Conservation (phyloP, 208 protist species). For the Borovskyia barvae region DNA sequence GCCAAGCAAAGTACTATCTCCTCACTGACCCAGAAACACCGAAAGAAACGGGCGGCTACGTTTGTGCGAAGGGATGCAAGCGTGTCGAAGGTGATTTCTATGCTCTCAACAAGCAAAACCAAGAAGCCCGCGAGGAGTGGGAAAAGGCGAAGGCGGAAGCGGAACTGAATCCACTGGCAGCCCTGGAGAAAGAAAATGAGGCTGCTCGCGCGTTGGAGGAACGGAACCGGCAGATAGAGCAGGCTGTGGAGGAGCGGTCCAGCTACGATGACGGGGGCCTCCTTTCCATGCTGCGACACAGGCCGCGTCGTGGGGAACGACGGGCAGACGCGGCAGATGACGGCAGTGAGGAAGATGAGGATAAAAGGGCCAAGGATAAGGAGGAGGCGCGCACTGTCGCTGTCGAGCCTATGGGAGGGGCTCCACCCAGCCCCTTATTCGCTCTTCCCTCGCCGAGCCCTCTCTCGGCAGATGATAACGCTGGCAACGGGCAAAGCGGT, state of each 20-base stretch:
- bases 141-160: constrained; percentile 46
- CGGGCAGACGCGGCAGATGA: neutral
- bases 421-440: too few species aligned
- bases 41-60: constrained; percentile 81
- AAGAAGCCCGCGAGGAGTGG: constrained; percentile 43
- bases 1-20: constrained; percentile 62
- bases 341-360: constrained; percentile 3
- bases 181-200: constrained; percentile 80
- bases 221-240: constrained; percentile 61
- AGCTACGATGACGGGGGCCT: constrained; percentile 30
- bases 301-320: constrained; percentile 1
- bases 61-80: constrained; percentile 60
- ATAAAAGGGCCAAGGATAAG: neutral
- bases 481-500: neutral
- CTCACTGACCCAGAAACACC: constrained; percentile 74
- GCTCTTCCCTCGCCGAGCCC: neutral
- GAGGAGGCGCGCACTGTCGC: too few species aligned
- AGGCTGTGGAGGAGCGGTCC: constrained; percentile 53
- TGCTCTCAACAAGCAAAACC: constrained; percentile 68
- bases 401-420: too few species aligned
- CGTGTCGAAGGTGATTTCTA: constrained; percentile 70
- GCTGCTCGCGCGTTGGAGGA: constrained; percentile 57
- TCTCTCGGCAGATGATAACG: neutral
- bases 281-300: constrained; percentile 33
- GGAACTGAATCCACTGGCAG: constrained; percentile 59